Evolutionary conservation across 805 yeast species (phyloP), one percentile per base, ranked within the genome.

Genomic region (Kodamaea lidongshanica): DNA sequence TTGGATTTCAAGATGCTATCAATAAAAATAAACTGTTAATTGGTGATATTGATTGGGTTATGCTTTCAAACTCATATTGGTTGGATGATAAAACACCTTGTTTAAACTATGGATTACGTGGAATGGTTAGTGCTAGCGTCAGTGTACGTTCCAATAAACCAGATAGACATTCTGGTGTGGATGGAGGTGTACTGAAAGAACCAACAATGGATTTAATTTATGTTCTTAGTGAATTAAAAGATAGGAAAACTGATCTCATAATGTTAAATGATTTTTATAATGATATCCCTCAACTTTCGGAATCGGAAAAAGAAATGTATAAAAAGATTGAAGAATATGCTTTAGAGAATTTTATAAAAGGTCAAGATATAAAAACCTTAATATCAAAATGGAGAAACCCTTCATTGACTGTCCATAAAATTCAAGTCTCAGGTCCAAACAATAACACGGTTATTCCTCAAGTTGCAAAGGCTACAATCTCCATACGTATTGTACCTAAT

Each of bases 141-240:
- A 74, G 74, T 19, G 67, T 92, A 7, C 61, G 65, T 34, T 75
- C 87, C 30, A 88, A 79, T 40, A 69, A 69, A 36, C 94, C 94
- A 1, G 96, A 92, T 53, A 64, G 94, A 35, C 98, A 92, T 51
- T 85, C 96, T 0, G 98, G 98, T 39, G 92, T 92, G 7, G 94
- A 87, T 57, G 98, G 98, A 30, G 97, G 97, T 36, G 78, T 81
- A 6, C 72, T 75, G 38, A 69, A 81, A 34, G 98, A 89, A 45
- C 96, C 98, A 2, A 78, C 94, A 0, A 74, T 84, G 60, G 97
- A 89, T 49, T 56, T 89, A 54, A 70, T 88, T 23, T 80, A 78
- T 31, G 47, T 89, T 11, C 57, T 88, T 13, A 71, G 89, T 2
- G 70, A 74, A 30, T 60, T 89, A 32, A 72, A 77, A 20, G 76